Evolutionary conservation across 306 rosid genomes (phyloP), one percentile per base, ranked within the genome.

Genomic region (Prunus dulcis): DNA sequence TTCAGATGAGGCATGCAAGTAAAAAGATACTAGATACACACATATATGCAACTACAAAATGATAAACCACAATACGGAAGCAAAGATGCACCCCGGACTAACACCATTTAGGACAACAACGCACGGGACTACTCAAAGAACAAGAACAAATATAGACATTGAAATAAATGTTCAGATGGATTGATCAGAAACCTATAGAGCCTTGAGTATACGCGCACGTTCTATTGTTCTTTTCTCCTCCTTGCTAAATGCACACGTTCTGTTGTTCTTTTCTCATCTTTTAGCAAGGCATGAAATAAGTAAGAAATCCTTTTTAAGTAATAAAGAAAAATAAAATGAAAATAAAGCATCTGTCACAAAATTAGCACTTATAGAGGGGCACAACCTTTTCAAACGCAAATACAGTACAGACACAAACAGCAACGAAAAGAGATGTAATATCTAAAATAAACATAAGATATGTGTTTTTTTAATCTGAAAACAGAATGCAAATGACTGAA

Each of bases 171-270:
- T 30, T 34, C 53, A 50, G 46, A 46, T 20, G 62, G 47, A 65
- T 63, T 66, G 60, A 64, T 63, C 64, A 82, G 79, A 74, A 66
- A 90, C 98, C 93, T 88, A 70, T 47, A 90, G 80, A 41, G 91
- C 93, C 90, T 87, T 87, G 80, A 93, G 86, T 51, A 91, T 92
- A 69, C 88, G 96, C 83, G 88, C 97, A n/a, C 96, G 98, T 65
- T 92, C 97, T 73, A 91, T 91, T 15, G 97, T 91, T 83, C 92
- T 64, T 85, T 87, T 91, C n/a, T 91, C 97, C 83, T 87, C 98
- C 85, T 88, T 90, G 84, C 79, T 79, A 86, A 23, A 23, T 23
- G 96, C 83, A 90, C 97, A n/a, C 96, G 98, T 65, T 92, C 97
- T 73, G 89, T 91, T 15, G 97, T 91, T 83, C 92, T 64, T 85